Evolutionary conservation across 495 filamentous ascomycete species (phyloP), one percentile per base, ranked within the genome.

Genomic region (Aspergillus bertholletiae): DNA sequence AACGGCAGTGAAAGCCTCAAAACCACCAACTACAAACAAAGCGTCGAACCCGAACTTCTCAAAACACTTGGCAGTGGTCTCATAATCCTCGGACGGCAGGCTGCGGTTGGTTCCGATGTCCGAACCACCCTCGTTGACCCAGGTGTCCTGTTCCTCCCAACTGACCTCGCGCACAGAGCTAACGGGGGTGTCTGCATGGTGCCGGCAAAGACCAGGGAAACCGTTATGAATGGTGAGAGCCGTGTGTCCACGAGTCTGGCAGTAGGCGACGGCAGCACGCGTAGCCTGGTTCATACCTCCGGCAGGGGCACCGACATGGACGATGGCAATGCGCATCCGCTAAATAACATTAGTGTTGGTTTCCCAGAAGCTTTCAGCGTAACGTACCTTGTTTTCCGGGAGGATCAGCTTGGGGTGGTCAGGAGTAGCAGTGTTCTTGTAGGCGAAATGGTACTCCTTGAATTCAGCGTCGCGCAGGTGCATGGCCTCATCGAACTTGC

Each of bases 251-350:
- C 93, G 86, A n/a, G 88, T 87, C 28, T 95, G 71, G 66, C 93
- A 97, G 75, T 96, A 99, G n/a, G 90, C 89, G 11, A 96, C 92
- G 11, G 90, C 94, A 17, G 91, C 94, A 49, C 95, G 86, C 17
- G 96, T 96, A 20, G 95, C 93, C 40, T 92, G 90, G 72, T 99
- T 99, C 86, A 99, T 97, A 66, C 95, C 95, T 63, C 94, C 95
- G n/a, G 95, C 95, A 6, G 95, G 95, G 24, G 95, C 95, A 59
- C 95, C 95, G 53, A 98, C 91, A 63, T 99, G 96, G 66, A 99
- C 88, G 57, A 97, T 93, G 7, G 88, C 94, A 61, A 99, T 90
- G 34, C 84, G 85, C 90, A 97, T 92, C 61, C 85, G 85, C 89
- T 95, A 50, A 40, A 22, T 7, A 17, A 28, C n/a, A 47, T 66